Conservation (phyloP, 148 eudicot species). For the Pouteria glomerata region DNA sequence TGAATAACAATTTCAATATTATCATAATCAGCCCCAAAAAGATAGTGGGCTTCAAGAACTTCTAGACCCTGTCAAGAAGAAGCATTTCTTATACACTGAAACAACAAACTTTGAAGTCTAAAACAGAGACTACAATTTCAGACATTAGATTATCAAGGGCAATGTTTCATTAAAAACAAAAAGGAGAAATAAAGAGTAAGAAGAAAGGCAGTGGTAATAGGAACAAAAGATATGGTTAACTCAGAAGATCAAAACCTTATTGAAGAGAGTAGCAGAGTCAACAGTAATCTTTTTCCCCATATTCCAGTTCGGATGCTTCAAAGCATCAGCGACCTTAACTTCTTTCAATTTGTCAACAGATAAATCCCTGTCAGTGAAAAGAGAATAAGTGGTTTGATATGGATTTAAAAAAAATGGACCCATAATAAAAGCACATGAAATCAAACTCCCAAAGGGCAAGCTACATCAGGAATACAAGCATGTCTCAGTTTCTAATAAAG, state of each 20-base stretch:
- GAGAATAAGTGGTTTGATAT: background rate
- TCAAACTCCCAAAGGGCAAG: background rate
- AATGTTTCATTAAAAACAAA: background rate
- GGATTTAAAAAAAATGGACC: background rate
- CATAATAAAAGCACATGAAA: background rate
- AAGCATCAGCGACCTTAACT: conserved; percentile 92
- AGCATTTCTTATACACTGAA: background rate
- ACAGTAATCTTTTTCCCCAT: conserved; percentile 99
- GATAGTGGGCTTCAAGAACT: conserved; percentile 99
- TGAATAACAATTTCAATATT: conserved; percentile 93
- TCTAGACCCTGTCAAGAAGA: conserved; percentile 71
- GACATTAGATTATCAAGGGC: background rate
- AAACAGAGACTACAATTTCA: background rate
- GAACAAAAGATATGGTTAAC: conserved; percentile 1
- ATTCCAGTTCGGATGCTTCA: conserved; percentile 98
- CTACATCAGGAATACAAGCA: background rate
- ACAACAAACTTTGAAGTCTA: background rate
- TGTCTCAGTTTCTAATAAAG: no score
- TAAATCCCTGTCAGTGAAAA: conserved; percentile 63
- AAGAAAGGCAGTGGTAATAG: background rate
- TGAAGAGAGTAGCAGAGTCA: conserved; percentile 96
- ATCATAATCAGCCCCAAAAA: conserved; percentile 88
- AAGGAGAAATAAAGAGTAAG: background rate
- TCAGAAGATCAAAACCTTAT: conserved; percentile 48
- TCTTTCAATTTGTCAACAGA: conserved; percentile 93